Evolutionary conservation across 495 filamentous ascomycete species (phyloP), one percentile per base, ranked within the genome.

Genomic region (Staphylotrichum longicolle): DNA sequence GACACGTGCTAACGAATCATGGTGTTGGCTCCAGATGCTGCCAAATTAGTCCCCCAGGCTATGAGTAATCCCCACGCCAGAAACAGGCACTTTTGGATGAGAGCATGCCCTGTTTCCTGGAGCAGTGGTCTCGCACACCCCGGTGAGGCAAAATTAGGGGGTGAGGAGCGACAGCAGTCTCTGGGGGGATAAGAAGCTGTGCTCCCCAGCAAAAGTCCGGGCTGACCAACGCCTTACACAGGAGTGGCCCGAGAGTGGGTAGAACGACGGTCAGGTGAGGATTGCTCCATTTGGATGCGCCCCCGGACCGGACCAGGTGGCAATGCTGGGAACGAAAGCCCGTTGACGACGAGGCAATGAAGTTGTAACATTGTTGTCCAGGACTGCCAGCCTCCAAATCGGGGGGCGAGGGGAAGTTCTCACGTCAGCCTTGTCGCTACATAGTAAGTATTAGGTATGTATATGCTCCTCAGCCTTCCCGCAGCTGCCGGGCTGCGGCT

Each of bases 351-450:
- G 20, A 27, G 20, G 20, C 20, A 27, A 27, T 27, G 20, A 27
- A 27, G 20, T 27, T 27, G 20, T 27, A 27, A 27, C 20, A 1
- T 27, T 27, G 20, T 27, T 27, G 20, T 27, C 20, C 20, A 35
- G 11, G 12, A 45, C 34, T 47, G n/a, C 8, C 42, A 15, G 49
- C 56, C 35, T 37, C 35, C 34, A 34, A 44, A 39, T 42, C 4
- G 33, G 12, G 12, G 20, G 20, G 20, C 20, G 20, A 1, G 20
- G 20, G 20, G n/a, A n/a, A n/a, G 47, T 41, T 56, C 60, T 62
- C 51, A 62, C 52, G 60, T 56, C 60, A 62, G 60, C 60, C 20
- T 37, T 50, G 14, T n/a, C 35, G 11, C 50, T 41, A 14, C 34
- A 3, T n/a, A 27, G 20, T 27, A 27, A 27, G 20, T 27, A 27